phyloP scores from a whole-genome alignment of 148 eudicot genomes.

The Rhododendron kiyosumense region DNA sequence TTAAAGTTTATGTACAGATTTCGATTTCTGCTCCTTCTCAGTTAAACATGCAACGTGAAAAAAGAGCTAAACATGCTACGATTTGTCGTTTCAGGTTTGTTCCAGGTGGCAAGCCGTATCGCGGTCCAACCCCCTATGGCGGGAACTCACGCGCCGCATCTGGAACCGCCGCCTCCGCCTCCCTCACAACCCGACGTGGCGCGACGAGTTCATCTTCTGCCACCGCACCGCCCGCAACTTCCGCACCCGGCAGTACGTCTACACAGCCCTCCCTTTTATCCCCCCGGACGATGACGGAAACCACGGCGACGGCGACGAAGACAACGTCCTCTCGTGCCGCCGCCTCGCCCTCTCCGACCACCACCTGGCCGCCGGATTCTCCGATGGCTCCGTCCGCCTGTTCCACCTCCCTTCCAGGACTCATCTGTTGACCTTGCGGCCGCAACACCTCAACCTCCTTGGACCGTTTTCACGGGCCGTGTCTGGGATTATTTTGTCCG shows the following conservation, averaged over 20 bases:
- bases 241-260: slow-evolving; percentile 27
- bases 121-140: slow-evolving; percentile 75
- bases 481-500: slow-evolving; percentile 53
- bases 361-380: slow-evolving; percentile 73
- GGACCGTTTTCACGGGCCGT: slow-evolving; percentile 72
- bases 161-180: slow-evolving; percentile 48
- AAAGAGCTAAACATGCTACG: background rate
- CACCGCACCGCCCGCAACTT: slow-evolving; percentile 75
- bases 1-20: no score
- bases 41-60: no score
- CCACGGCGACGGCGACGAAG: slow-evolving; percentile 17
- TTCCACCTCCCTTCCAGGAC: slow-evolving; percentile 50
- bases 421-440: slow-evolving; percentile 53
- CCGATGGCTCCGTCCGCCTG: slow-evolving; percentile 67
- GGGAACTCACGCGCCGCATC: slow-evolving; percentile 50
- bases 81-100: slow-evolving; percentile 49
- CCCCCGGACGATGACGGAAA: slow-evolving; percentile 19
- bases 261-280: slow-evolving; percentile 40
- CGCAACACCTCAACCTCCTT: slow-evolving; percentile 55
- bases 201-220: slow-evolving; percentile 58
- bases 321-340: slow-evolving; percentile 41
- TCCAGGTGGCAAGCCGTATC: slow-evolving; percentile 82
- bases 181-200: slow-evolving; percentile 51
- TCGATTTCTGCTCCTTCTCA: no score
- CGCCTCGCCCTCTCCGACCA: slow-evolving; percentile 57